Evolutionary conservation across 1,139 yeast genomes (phyloP).

Genomic region (Protomyces macrosporus): DNA sequence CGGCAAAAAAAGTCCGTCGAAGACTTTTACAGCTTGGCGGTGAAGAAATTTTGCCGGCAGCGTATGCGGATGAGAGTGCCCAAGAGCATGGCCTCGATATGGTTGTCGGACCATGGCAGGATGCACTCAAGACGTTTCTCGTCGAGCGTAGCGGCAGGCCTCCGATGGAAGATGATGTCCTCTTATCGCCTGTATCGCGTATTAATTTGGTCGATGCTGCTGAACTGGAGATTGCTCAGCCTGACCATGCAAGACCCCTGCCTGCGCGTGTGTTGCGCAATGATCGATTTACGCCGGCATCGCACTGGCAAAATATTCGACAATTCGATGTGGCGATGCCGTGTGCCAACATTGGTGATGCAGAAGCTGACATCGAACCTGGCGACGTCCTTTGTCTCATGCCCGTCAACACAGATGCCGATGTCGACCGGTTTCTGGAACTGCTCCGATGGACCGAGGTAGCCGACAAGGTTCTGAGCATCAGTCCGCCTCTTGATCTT

Average conservation of each 20-base stretch:
- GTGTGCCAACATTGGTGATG: not conserved
- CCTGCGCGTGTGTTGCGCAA: constrained; percentile 43
- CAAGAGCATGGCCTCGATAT: constrained; percentile 59
- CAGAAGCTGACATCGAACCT: not conserved
- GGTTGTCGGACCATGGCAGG: constrained; percentile 41
- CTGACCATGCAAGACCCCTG: not conserved
- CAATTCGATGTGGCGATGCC: constrained; percentile 7
- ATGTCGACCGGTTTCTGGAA: constrained; percentile 61
- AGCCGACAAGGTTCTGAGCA: constrained; percentile 51
- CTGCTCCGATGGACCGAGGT: constrained; percentile 68
- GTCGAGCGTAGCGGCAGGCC: constrained; percentile 32
- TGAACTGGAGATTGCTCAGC: not conserved
- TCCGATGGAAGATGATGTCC: constrained; percentile 42
- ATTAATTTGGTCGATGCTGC: constrained; percentile 31
- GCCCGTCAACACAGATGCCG: constrained; percentile 61
- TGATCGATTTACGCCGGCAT: constrained; percentile 55
- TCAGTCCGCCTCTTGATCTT: constrained; percentile 31
- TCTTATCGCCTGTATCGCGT: constrained; percentile 47
- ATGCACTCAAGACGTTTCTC: constrained; percentile 31
- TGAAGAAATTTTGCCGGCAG: constrained; percentile 59
- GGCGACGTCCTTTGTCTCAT: constrained; percentile 33
- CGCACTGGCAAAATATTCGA: constrained; percentile 89
- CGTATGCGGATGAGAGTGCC: constrained; percentile 84
- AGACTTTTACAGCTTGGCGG: constrained; percentile 81
- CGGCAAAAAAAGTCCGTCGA: constrained; percentile 72